These are phyloP conservation scores for Pseudogymnoascus sp. DNA, from an alignment of 2,329 filamentous ascomycete genomes.

Conservation along the genomic window DNA sequence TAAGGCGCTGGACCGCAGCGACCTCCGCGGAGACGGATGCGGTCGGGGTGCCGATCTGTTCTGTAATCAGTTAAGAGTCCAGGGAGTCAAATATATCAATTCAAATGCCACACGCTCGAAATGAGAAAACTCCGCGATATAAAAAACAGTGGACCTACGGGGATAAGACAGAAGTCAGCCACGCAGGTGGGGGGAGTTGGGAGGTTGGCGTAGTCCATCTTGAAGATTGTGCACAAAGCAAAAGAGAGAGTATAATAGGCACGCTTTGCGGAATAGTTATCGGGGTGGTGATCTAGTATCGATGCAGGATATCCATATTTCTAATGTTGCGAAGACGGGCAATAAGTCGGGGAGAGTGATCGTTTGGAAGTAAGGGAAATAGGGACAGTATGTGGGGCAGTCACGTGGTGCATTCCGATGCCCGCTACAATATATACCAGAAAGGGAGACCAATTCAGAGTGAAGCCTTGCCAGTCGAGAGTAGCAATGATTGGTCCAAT, in stretches of 20 bases:
- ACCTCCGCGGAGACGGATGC: conserved; percentile 76
- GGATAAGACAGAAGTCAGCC: conserved; percentile 87
- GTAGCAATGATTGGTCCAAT: no score
- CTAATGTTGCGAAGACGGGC: not conserved
- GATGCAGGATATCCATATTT: not conserved
- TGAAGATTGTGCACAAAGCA: not conserved
- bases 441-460: not conserved
- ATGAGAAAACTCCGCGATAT: not conserved
- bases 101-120: not conserved
- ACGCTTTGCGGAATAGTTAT: not conserved
- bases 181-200: conserved; percentile 68
- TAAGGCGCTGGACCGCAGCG: conserved; percentile 77
- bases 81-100: not conserved
- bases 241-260: not conserved
- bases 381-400: not conserved
- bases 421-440: not conserved
- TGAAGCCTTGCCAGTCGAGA: no score
- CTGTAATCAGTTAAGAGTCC: not conserved
- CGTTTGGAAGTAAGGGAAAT: not conserved
- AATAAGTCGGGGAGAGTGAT: not conserved
- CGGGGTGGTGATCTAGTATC: not conserved
- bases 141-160: conserved; percentile 42
- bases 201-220: conserved; percentile 38
- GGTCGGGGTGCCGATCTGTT: conserved; percentile 69
- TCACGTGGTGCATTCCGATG: conserved; percentile 2